phyloP scores from a whole-genome alignment of 345 rosid genomes.

The Hibiscus mutabilis region DNA sequence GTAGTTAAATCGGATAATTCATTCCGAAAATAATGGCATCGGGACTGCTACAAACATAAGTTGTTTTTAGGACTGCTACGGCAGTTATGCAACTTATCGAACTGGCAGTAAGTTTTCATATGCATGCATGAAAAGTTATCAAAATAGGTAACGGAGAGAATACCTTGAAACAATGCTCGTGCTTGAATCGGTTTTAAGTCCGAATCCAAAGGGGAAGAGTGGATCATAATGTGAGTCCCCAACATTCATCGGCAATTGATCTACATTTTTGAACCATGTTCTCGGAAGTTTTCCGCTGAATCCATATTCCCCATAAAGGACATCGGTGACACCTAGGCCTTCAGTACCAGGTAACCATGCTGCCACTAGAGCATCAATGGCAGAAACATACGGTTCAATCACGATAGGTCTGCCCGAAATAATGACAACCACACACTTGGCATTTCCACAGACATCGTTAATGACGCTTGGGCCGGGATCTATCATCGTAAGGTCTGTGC shows the following conservation, averaged over 20 bases:
- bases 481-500: slow-evolving; percentile 50
- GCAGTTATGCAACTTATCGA: neutral
- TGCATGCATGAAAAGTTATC: neutral
- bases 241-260: slow-evolving; percentile 88
- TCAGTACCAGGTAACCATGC: slow-evolving; percentile 97
- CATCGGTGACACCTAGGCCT: slow-evolving; percentile 88
- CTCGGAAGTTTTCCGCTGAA: slow-evolving; percentile 81
- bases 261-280: slow-evolving; percentile 82
- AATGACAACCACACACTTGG: slow-evolving; percentile 69
- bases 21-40: neutral
- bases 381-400: slow-evolving; percentile 61
- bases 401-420: slow-evolving; percentile 87
- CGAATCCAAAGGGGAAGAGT: slow-evolving; percentile 70
- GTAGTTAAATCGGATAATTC: neutral
- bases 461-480: slow-evolving; percentile 62
- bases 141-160: neutral
- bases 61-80: neutral
- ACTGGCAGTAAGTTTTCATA: neutral
- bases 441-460: slow-evolving; percentile 51
- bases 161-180: slow-evolving; percentile 56
- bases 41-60: neutral
- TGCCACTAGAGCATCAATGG: slow-evolving; percentile 69
- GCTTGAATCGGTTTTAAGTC: slow-evolving; percentile 67
- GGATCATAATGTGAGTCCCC: slow-evolving; percentile 80
- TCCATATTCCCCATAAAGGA: slow-evolving; percentile 74